phyloP scores from a whole-genome alignment of 768 basidiomycete genomes.

The Candolleomyces aberdarensis region DNA sequence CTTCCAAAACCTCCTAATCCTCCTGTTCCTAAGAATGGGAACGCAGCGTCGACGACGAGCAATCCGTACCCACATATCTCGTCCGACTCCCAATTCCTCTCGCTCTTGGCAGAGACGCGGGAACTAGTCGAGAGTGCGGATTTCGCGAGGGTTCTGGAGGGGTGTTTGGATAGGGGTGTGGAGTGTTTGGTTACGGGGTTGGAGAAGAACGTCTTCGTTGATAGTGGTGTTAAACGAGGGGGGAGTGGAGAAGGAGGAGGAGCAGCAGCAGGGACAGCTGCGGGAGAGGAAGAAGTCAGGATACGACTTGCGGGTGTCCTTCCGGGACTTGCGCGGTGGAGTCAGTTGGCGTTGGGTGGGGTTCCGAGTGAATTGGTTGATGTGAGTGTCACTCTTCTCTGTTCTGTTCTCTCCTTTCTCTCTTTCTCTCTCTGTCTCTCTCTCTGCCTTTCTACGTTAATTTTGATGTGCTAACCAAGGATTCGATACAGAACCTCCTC shows the following conservation, averaged over 20 bases:
- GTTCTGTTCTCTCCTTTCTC: neutral
- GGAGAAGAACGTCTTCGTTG: constrained; percentile 57
- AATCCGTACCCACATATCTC: constrained; percentile 28
- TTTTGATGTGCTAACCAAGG: neutral
- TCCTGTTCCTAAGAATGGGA: neutral
- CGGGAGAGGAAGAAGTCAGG: constrained; percentile 24
- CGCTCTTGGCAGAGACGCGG: constrained; percentile 69
- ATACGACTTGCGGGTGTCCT: constrained; percentile 77
- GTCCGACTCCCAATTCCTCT: constrained; percentile 47
- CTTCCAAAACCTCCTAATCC: constrained; percentile 9
- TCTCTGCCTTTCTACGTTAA: neutral
- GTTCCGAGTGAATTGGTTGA: constrained; percentile 81
- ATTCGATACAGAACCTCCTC: constrained; percentile 20
- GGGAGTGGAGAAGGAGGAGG: no score
- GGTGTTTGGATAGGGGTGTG: constrained; percentile 69
- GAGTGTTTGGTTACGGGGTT: constrained; percentile 62
- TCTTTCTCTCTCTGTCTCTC: neutral
- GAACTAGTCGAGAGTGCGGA: constrained; percentile 61
- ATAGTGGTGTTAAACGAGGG: no score
- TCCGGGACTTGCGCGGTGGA: constrained; percentile 80
- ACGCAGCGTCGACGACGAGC: constrained; percentile 11
- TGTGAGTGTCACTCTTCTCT: constrained; percentile 41
- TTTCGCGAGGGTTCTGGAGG: constrained; percentile 67
- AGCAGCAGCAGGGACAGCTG: no score
- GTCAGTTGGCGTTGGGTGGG: constrained; percentile 59